Evolutionary conservation across 1,139 yeast genomes (phyloP).

Genomic region (Suhomyces panamericanus): DNA sequence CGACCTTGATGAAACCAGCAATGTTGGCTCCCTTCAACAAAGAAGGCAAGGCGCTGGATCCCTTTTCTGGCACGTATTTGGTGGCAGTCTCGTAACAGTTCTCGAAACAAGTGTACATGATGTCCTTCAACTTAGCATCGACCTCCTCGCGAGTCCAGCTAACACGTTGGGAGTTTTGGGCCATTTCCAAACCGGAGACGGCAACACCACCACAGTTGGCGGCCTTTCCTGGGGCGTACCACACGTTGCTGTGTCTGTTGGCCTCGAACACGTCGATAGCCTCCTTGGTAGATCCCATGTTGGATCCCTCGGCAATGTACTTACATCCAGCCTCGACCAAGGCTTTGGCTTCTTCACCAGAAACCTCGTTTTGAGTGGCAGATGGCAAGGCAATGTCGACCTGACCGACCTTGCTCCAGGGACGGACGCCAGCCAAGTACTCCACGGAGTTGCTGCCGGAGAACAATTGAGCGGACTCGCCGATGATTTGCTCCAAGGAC

Average conservation of each 20-base stretch:
- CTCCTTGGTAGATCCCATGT: slow-evolving; percentile 98
- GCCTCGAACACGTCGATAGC: slow-evolving; percentile 94
- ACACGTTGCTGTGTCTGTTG: slow-evolving; percentile 74
- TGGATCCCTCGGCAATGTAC: slow-evolving; percentile 97
- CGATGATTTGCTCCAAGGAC: slow-evolving; percentile 67
- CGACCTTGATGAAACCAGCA: slow-evolving; percentile 98
- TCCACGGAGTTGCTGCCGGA: slow-evolving; percentile 54
- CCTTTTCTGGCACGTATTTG: slow-evolving; percentile 72
- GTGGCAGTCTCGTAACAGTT: slow-evolving; percentile 88
- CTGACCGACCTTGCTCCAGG: slow-evolving; percentile 91
- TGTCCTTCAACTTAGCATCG: slow-evolving; percentile 39
- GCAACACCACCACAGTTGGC: slow-evolving; percentile 99
- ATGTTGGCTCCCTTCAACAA: slow-evolving; percentile 98
- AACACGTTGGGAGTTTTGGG: slow-evolving; percentile 96
- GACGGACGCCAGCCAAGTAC: slow-evolving; percentile 91
- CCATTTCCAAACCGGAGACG: slow-evolving; percentile 98
- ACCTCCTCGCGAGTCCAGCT: slow-evolving; percentile 25
- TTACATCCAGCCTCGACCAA: slow-evolving; percentile 89
- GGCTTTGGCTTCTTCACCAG: slow-evolving; percentile 95
- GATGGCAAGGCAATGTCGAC: slow-evolving; percentile 96
- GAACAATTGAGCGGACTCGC: slow-evolving; percentile 58
- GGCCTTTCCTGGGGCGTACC: slow-evolving; percentile 99
- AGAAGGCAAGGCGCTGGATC: slow-evolving; percentile 68
- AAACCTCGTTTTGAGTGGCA: slow-evolving; percentile 97
- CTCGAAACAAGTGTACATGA: slow-evolving; percentile 91